Percentiles rank a stretch among this genome's conserved stretches.
phyloP scores from a whole-genome alignment of 371 early-diverging fungal genomes.

The Mortierella sp. region DNA sequence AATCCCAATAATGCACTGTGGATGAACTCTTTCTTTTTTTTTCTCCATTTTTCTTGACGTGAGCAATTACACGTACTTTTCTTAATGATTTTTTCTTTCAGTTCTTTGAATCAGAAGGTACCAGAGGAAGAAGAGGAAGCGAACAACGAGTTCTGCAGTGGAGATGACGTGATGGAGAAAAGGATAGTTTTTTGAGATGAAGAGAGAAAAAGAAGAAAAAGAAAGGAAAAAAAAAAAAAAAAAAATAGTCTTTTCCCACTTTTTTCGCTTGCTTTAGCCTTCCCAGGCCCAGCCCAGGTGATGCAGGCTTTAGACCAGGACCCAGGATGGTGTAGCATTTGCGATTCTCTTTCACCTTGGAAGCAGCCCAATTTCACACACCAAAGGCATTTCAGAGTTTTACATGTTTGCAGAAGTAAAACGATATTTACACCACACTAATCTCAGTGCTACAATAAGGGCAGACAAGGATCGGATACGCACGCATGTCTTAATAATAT shows the following conservation, averaged over 20 bases:
- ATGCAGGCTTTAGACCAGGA: neutral
- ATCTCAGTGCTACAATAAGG: too few relatives aligned
- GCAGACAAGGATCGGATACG: too few relatives aligned
- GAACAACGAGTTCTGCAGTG: too few relatives aligned
- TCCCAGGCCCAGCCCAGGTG: conserved; percentile 1
- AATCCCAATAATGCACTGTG: neutral
- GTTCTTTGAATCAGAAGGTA: neutral
- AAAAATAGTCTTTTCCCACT: neutral
- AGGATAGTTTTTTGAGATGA: neutral
- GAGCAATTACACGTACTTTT: neutral
- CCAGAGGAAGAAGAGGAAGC: neutral
- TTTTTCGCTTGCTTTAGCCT: neutral
- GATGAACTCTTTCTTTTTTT: neutral
- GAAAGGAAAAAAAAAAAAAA: neutral
- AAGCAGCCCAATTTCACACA: conserved; percentile 26
- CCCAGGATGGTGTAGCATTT: conserved; percentile 21
- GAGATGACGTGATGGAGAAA: neutral
- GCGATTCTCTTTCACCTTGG: conserved; percentile 31
- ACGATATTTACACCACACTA: neutral
- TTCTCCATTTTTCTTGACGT: neutral
- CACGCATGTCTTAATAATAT: too few relatives aligned
- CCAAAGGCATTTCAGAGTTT: neutral
- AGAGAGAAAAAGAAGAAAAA: neutral
- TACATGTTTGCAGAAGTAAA: neutral
- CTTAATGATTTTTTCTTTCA: neutral